Evolutionary conservation across 2,329 filamentous ascomycete genomes (phyloP), one percentile per base, ranked within the genome.

Genomic region (Xylariaceae sp.): DNA sequence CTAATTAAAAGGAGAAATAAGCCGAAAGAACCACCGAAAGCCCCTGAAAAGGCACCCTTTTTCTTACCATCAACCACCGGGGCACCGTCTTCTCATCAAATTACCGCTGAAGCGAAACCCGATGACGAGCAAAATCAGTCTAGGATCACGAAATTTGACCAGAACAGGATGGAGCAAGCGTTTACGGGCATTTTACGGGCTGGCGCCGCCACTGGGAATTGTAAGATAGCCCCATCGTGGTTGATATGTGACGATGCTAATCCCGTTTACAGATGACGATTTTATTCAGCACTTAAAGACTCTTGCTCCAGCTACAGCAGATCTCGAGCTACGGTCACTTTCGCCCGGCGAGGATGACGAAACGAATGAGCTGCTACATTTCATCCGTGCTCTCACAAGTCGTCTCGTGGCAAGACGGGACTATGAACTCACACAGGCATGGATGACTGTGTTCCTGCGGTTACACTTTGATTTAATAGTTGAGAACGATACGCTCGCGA

Each of bases 401-500:
- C 79, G 87, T 12, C 74, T 97, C 49, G 72, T 76, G 41, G 76
- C 82, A 47, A 84, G 86, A 59, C 82, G 81, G 45, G 94, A 97
- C 70, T 99, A 95, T 70, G 94, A 99, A 72, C 79, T 99, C 37
- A 88, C 90, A 15, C 92, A 97, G 71, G 90, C 91, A 0, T 99
- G 94, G 92, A 97, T 99, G 91, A 86, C 87, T 1, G 92, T 97
- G 1, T 95, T 97, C 66, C 69, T 99, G 55, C 82, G 86, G 45
- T 74, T 96, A 39, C 92, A 97, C 70, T 81, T 80, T 58, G 80
- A 83, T 60, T 59, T 78, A 36, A 71, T 81, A 40, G 74, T 74
- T 72, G 77, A 73, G 67, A 80, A 65, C 69, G 72, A 75, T 59
- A 64, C 70, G 29, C 70, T 92, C 13, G 76, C 84, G 43, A 74